Conservation (phyloP, 2,329 filamentous ascomycete genomes). For the Triangularia setosa region DNA sequence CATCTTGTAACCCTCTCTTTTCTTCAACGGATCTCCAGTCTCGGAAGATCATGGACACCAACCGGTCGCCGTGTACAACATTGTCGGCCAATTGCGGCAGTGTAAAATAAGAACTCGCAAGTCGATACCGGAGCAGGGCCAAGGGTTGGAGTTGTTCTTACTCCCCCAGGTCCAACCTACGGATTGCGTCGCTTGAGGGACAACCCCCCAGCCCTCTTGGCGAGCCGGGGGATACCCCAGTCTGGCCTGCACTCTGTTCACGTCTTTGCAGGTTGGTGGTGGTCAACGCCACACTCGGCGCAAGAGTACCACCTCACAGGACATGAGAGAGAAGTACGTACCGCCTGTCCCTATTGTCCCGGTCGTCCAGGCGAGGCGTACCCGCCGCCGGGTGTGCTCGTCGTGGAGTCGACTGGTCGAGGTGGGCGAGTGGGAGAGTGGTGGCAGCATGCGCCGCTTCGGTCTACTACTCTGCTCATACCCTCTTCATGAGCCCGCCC, state of each 20-base stretch:
- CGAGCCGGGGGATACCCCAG: slow-evolving; percentile 14
- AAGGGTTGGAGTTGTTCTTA: slow-evolving; percentile 3
- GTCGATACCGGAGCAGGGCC: slow-evolving; percentile 7
- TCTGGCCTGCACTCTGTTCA: slow-evolving; percentile 12
- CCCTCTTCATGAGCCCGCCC: slow-evolving; percentile 6
- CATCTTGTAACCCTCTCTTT: not conserved
- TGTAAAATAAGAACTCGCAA: slow-evolving; percentile 7
- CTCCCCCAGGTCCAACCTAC: not conserved
- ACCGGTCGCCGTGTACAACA: not conserved
- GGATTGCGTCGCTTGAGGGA: slow-evolving; percentile 9
- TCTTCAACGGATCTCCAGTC: not conserved
- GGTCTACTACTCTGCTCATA: slow-evolving; percentile 19
- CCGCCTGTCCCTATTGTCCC: not conserved
- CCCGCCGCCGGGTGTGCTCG: slow-evolving; percentile 8
- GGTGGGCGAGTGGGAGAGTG: slow-evolving; percentile 14
- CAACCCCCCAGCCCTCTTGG: slow-evolving; percentile 17
- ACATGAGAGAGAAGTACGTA: slow-evolving; percentile 4
- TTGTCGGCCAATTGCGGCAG: slow-evolving; percentile 15
- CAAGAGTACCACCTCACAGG: slow-evolving; percentile 10
- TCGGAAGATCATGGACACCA: not conserved
- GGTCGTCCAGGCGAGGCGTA: slow-evolving; percentile 14
- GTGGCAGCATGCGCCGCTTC: slow-evolving; percentile 17
- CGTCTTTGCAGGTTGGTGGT: slow-evolving; percentile 19
- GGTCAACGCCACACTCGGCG: slow-evolving; percentile 25
- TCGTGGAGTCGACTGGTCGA: slow-evolving; percentile 14